Evolutionary conservation across 108 stramenopile genomes (phyloP), one percentile per base, ranked within the genome.

Genomic region (Fragilaria radians): DNA sequence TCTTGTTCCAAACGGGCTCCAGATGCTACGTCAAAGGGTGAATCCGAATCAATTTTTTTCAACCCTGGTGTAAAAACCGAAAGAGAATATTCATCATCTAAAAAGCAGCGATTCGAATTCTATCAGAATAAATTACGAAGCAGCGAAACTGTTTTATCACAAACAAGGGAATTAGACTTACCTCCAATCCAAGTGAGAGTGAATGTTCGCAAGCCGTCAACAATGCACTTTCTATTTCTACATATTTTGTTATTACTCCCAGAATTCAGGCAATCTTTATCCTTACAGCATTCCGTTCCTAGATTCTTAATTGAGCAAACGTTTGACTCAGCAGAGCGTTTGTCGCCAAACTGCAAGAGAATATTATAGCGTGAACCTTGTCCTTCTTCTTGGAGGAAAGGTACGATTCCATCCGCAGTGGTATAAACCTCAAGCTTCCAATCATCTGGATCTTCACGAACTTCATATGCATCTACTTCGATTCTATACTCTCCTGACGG

Each of bases 401-500:
- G 36, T 14, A 42, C 36, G 14, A 14, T 42, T 7, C 36, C 14
- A 14, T 14, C 14, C 11, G 36, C 36, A 11, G 36, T 14, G 11
- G 36, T 42, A 42, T 11, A 42, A 7, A 42, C 36, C 36, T 42
- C 36, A 14, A 42, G 11, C 36, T 42, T 42, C 36, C 36, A 42
- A 42, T 7, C 36, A 42, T 42, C 36, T 7, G 36, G 11, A 11
- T 7, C 7, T 42, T 14, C 36, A 7, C 36, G 7, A 11, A 11
- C 36, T 42, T 42, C 36, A 7, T 14, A 42, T 7, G 36, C 7
- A 42, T 42, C 7, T 7, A 42, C 36, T 14, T 42, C 36, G 14
- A 42, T 42, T 7, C 14, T 42, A 14, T 42, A 42, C 14, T 7
- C 14, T 14, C 36, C 36, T 7, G 71, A n/a, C 63, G 49, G 19